Conservation (phyloP, 2,329 filamentous ascomycete species). For the Trichoderma sp. region DNA sequence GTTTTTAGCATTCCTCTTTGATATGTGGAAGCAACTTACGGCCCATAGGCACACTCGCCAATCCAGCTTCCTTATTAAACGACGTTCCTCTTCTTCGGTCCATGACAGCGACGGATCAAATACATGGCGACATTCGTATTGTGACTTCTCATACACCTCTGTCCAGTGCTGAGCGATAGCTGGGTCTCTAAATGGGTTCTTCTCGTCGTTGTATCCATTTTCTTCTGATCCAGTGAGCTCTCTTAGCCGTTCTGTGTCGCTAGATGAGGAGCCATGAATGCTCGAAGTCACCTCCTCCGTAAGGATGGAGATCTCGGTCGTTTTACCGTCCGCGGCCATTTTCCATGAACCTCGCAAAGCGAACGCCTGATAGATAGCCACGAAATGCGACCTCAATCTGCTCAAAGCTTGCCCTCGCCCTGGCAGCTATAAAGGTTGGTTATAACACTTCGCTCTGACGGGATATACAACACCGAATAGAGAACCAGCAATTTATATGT, state of each 20-base stretch:
- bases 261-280: background rate
- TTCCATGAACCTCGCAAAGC: background rate
- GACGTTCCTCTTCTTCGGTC: slow-evolving; percentile 3
- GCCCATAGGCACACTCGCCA: slow-evolving; percentile 3
- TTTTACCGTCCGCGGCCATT: background rate
- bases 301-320: background rate
- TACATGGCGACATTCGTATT: slow-evolving; percentile 9
- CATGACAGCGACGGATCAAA: background rate
- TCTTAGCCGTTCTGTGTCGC: background rate
- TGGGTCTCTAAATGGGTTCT: slow-evolving; percentile 5
- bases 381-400: background rate
- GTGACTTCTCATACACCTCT: slow-evolving; percentile 7
- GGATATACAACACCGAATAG: background rate
- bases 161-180: background rate
- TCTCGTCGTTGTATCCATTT: background rate
- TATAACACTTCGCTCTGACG: background rate
- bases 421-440: background rate
- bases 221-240: background rate
- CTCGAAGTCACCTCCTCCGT: background rate
- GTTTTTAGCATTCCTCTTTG: rapidly evolving
- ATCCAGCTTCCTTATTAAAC: slow-evolving; percentile 2
- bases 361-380: background rate
- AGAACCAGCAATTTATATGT: background rate
- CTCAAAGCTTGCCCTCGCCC: background rate
- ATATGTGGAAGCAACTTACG: background rate